Percentiles rank a stretch among this genome's conserved stretches.
These are phyloP conservation scores for Gastrodia elata DNA, from an alignment of 106 monocot species.

Conservation along the genomic window DNA sequence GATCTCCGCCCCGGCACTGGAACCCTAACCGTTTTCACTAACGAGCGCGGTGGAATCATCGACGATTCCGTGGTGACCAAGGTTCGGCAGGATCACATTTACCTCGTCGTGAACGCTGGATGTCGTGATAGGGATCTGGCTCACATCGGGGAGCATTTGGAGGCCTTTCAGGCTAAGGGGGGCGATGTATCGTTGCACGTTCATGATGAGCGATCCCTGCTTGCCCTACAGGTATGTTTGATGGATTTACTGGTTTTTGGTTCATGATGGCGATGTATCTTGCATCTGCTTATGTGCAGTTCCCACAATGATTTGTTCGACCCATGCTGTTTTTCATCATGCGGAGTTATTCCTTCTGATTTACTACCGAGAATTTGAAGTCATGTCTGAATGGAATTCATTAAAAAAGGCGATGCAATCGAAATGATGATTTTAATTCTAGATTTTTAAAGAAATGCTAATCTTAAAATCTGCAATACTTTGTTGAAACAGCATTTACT, in stretches of 20 bases:
- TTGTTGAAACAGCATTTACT: not conserved
- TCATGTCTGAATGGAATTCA: too few relatives aligned
- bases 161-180: constrained; percentile 69
- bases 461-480: not conserved
- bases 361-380: not conserved
- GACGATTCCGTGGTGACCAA: constrained; percentile 92
- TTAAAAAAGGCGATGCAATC: too few relatives aligned
- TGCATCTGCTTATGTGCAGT: too few relatives aligned
- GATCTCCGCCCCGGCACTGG: constrained; percentile 62
- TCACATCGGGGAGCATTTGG: constrained; percentile 89
- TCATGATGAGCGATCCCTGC: constrained; percentile 86
- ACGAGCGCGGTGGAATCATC: constrained; percentile 84
- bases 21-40: constrained; percentile 91
- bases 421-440: not conserved
- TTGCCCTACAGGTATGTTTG: constrained; percentile 75
- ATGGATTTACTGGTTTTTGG: too few relatives aligned
- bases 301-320: not conserved
- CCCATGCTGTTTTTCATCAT: not conserved
- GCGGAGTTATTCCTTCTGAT: not conserved
- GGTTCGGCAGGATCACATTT: constrained; percentile 63
- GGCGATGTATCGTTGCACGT: constrained; percentile 76
- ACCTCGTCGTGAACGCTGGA: constrained; percentile 90
- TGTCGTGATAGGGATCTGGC: constrained; percentile 91
- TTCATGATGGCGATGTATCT: too few relatives aligned
- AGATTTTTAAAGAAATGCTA: not conserved